A percentile compares a stretch with the other conserved stretches of the same genome.
Conservation (phyloP, 192 early-diverging fungal species). For the Coemansia sp. region DNA sequence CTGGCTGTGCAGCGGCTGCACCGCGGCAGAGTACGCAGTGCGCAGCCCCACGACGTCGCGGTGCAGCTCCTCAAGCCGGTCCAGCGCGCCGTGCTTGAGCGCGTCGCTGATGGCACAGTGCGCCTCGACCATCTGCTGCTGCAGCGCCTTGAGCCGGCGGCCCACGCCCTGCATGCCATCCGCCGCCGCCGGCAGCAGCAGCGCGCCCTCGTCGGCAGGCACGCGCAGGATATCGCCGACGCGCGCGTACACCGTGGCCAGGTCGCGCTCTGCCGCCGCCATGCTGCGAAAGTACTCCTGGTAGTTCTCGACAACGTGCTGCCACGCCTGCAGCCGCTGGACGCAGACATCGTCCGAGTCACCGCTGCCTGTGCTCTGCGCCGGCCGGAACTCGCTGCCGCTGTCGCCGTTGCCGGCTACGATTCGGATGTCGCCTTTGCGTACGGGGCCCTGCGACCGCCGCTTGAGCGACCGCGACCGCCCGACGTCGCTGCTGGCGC, state of each 20-base stretch:
- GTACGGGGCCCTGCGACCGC: conserved; percentile 15
- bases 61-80: conserved; percentile 11
- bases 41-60: conserved; percentile 5
- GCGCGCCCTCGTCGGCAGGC: conserved; percentile 22
- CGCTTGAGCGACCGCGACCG: conserved; percentile 9
- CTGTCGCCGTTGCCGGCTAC: conserved; percentile 8
- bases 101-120: conserved; percentile 40
- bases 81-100: conserved; percentile 15
- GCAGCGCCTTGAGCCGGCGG: conserved; percentile 29
- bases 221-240: conserved; percentile 45
- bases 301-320: conserved; percentile 34
- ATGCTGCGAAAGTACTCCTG: conserved; percentile 45
- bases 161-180: conserved; percentile 27
- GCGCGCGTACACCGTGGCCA: conserved; percentile 48
- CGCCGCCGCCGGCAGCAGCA: conserved; percentile 20
- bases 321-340: conserved; percentile 43
- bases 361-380: conserved; percentile 37
- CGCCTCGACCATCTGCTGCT: conserved; percentile 45
- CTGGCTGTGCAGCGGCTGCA: conserved; percentile 11
- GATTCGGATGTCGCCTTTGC: conserved; percentile 47
- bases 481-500: not conserved
- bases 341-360: conserved; percentile 32
- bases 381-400: conserved; percentile 15
- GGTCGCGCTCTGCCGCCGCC: conserved; percentile 46
- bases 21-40: conserved; percentile 14